Conservation (phyloP, 2,329 filamentous ascomycete species). For the Xylaria sp. region DNA sequence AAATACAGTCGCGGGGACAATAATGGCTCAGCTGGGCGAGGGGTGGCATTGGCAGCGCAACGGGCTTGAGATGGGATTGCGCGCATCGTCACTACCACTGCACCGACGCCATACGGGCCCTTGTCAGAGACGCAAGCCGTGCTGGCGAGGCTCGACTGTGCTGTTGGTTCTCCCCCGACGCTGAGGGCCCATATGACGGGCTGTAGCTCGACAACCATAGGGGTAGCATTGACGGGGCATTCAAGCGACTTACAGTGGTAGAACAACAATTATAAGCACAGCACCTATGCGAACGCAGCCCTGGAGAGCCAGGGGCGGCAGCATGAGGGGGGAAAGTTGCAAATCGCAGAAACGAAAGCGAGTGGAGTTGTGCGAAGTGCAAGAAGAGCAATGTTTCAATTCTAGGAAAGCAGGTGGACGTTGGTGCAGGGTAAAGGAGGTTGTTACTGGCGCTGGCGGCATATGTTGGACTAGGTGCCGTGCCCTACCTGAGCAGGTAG, state of each 20-base stretch:
- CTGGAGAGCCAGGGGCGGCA: conserved; percentile 61
- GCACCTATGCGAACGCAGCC: conserved; percentile 54
- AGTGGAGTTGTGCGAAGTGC: conserved; percentile 57
- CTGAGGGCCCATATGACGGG: conserved; percentile 1
- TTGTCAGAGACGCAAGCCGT: conserved; percentile 39
- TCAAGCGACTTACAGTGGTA: conserved; percentile 36
- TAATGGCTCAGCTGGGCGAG: conserved; percentile 26
- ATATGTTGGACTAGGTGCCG: conserved; percentile 27
- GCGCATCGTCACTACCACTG: conserved; percentile 37
- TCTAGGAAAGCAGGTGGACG: conserved; percentile 39
- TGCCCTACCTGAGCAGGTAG: conserved; percentile 21
- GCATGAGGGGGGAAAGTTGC: conserved; percentile 48
- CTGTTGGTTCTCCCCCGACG: conserved; percentile 36
- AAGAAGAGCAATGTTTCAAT: conserved; percentile 52
- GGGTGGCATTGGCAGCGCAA: conserved; percentile 28
- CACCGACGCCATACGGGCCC: conserved; percentile 37
- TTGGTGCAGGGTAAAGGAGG: conserved; percentile 44
- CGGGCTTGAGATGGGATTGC: conserved; percentile 29
- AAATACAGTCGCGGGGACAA: conserved; percentile 11
- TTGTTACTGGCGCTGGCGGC: conserved; percentile 28
- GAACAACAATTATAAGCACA: conserved; percentile 53
- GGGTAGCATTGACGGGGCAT: conserved; percentile 6
- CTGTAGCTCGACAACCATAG: conserved; percentile 12
- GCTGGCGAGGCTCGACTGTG: conserved; percentile 40
- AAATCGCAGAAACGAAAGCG: conserved; percentile 55